These are phyloP conservation scores for Quercus berberidifolia DNA, from an alignment of 306 rosid genomes.

Conservation along the genomic window DNA sequence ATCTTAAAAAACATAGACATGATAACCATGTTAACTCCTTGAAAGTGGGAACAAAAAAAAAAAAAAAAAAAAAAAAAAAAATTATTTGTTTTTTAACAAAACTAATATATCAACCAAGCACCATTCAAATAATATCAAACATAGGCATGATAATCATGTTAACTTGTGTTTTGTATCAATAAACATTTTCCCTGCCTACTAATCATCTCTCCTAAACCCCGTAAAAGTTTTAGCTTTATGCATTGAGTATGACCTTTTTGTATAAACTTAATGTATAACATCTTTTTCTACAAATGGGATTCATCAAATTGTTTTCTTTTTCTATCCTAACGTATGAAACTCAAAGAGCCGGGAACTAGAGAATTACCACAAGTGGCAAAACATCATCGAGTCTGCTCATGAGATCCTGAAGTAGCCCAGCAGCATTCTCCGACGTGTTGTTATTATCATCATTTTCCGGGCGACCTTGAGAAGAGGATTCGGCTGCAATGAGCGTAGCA, in stretches of 20 bases:
- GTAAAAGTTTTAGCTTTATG: no score
- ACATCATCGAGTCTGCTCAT: constrained; percentile 58
- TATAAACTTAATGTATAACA: no score
- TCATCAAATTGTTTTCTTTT: neutral
- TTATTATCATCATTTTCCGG: constrained; percentile 17
- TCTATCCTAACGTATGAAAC: neutral
- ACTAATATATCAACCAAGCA: neutral
- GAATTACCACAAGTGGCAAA: constrained; percentile 70
- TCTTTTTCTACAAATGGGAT: no score
- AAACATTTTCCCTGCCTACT: no score
- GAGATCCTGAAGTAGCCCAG: constrained; percentile 59
- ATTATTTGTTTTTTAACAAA: neutral
- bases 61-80: neutral
- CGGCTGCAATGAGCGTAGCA: constrained; percentile 59
- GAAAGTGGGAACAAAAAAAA: neutral
- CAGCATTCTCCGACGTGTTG: constrained; percentile 34
- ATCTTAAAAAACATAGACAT: constrained; percentile 30
- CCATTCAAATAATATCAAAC: neutral
- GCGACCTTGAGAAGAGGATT: constrained; percentile 51
- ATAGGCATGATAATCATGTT: neutral
- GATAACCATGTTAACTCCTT: neutral
- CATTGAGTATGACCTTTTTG: no score
- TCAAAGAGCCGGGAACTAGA: neutral
- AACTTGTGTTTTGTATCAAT: no score
- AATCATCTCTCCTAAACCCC: no score